Evolutionary conservation across 1,139 yeast genomes (phyloP).

Genomic region (Kodamaea sp.): DNA sequence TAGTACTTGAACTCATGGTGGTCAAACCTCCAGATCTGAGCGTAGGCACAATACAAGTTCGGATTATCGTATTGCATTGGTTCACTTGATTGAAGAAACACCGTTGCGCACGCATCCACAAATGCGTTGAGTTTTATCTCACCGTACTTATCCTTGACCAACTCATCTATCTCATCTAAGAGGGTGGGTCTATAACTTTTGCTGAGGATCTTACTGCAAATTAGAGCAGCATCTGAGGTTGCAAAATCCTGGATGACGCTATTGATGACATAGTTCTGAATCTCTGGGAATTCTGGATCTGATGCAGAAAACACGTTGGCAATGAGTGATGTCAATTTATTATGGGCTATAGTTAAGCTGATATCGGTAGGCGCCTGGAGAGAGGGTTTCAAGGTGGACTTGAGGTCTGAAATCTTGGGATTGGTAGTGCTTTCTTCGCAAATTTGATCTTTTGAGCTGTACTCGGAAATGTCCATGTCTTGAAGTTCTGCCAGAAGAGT

Average conservation of each 20-base stretch:
- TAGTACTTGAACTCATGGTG: slow-evolving; percentile 6
- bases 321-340: slow-evolving; percentile 1
- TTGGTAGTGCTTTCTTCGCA: background rate
- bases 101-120: slow-evolving; percentile 11
- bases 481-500: background rate
- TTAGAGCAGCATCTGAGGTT: background rate
- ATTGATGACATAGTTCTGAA: slow-evolving; percentile 16
- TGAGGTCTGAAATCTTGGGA: background rate
- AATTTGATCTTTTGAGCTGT: no score
- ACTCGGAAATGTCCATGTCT: background rate
- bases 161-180: slow-evolving; percentile 16
- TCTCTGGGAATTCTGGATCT: slow-evolving; percentile 8
- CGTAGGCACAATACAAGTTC: slow-evolving; percentile 8
- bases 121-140: slow-evolving; percentile 20
- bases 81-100: background rate
- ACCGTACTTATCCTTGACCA: slow-evolving; percentile 22
- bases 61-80: slow-evolving; percentile 5
- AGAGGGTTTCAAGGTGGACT: background rate
- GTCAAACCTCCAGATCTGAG: slow-evolving; percentile 11
- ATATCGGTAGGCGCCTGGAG: background rate
- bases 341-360: background rate
- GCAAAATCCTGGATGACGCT: slow-evolving; percentile 17
- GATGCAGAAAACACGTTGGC: background rate
- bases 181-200: slow-evolving; percentile 4
- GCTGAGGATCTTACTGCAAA: slow-evolving; percentile 3